Percentiles rank a stretch among this genome's conserved stretches.
Evolutionary conservation across 371 early-diverging fungal genomes (phyloP).

Genomic region (Mucor velutinosus): DNA sequence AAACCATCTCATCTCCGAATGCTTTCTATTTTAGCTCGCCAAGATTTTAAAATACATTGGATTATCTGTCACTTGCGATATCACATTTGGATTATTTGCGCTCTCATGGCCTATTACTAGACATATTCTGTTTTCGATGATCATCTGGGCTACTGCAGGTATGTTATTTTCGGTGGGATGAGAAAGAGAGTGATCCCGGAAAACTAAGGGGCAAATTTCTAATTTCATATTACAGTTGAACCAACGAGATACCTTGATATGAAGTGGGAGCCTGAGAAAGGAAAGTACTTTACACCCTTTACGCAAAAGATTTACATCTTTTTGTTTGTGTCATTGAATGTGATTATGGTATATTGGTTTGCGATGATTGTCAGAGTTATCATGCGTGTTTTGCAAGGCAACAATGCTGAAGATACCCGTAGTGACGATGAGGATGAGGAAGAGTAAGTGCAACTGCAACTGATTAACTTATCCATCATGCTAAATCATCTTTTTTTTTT

Average conservation of each 20-base stretch:
- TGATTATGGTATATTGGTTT: slow-evolving; percentile 80
- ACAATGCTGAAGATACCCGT: slow-evolving; percentile 72
- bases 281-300: slow-evolving; percentile 57
- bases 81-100: slow-evolving; percentile 76
- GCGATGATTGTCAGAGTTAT: slow-evolving; percentile 71
- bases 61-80: slow-evolving; percentile 63
- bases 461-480: neutral
- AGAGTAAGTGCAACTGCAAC: slow-evolving; percentile 16
- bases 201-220: neutral
- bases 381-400: slow-evolving; percentile 61
- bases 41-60: slow-evolving; percentile 78
- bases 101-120: slow-evolving; percentile 79
- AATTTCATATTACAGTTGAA: slow-evolving; percentile 34
- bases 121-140: slow-evolving; percentile 63
- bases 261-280: slow-evolving; percentile 71
- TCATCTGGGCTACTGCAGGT: slow-evolving; percentile 60
- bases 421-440: slow-evolving; percentile 70
- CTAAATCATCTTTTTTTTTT: neutral
- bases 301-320: slow-evolving; percentile 59
- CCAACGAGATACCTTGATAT: slow-evolving; percentile 47
- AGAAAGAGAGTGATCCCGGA: neutral
- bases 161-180: slow-evolving; percentile 2
- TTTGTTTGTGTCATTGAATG: slow-evolving; percentile 63
- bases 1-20: slow-evolving; percentile 6
- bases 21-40: slow-evolving; percentile 43